These are phyloP conservation scores for Solanum chacoense DNA, from an alignment of 305 asterid genomes.

Conservation along the genomic window DNA sequence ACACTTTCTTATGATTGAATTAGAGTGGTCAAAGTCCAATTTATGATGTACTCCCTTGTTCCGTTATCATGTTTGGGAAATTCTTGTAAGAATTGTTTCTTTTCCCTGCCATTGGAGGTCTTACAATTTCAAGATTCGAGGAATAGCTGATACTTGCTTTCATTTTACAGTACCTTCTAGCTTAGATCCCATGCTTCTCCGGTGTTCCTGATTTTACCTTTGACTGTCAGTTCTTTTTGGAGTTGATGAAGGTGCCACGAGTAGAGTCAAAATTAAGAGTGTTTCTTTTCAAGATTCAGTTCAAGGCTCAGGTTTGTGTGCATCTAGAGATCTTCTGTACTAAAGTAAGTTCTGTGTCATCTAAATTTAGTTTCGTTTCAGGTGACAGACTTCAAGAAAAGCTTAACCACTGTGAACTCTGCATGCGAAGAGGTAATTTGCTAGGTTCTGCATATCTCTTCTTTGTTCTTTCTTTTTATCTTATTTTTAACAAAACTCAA, in stretches of 20 bases:
- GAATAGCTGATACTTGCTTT: background rate
- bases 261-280: slow-evolving; percentile 79
- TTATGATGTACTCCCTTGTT: background rate
- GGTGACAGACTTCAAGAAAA: slow-evolving; percentile 72
- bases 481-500: background rate
- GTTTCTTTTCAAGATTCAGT: slow-evolving; percentile 88
- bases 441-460: background rate
- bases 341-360: slow-evolving; percentile 4
- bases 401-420: slow-evolving; percentile 50
- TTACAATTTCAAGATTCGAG: background rate
- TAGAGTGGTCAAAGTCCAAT: background rate
- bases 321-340: slow-evolving; percentile 5
- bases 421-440: slow-evolving; percentile 81
- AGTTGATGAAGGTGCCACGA: slow-evolving; percentile 97
- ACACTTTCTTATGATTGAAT: background rate
- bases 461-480: background rate
- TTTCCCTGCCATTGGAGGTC: background rate
- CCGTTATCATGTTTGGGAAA: background rate
- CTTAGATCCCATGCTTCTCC: background rate
- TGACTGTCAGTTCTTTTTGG: slow-evolving; percentile 75
- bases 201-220: slow-evolving; percentile 8
- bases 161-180: slow-evolving; percentile 1
- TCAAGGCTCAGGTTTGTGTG: slow-evolving; percentile 68
- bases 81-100: background rate
- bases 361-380: slow-evolving; percentile 28